Evolutionary conservation across 345 rosid species (phyloP), one percentile per base, ranked within the genome.

Genomic region (Pistacia atlantica): DNA sequence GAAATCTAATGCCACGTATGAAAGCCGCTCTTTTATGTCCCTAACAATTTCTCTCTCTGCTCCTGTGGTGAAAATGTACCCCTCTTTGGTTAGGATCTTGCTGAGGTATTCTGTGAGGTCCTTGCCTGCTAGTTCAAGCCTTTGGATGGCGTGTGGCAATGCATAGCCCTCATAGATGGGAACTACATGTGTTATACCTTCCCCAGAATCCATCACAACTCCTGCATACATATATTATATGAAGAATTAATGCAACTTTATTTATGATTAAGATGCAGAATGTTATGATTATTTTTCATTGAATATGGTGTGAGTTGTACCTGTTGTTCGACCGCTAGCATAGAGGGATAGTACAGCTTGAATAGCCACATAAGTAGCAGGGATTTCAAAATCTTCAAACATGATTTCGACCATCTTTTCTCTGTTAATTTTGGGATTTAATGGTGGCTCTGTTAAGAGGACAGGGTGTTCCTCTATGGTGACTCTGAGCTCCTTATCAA

Each of bases 31-130:
- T 73, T 89, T 87, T 2, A 87, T 89, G 84, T 85, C 86, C 69
- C 89, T 77, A 37, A 87, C 83, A 25, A 86, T 83, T 87, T 87
- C 87, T 12, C 78, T 79, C 28, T 85, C 87, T 13, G 89, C 89
- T 7, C 87, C 75, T 16, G 88, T 82, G 65, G 85, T 82, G 83
- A 83, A 87, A 11, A 42, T 11, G 60, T 72, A 52, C 10, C 83
- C 87, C 46, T 84, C 73, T 60, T 80, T 82, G 10, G 80, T 57
- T 25, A 84, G 61, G 59, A 75, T 78, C 57, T 22, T 76, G 54
- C 65, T 59, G 31, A 81, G 74, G 54, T 78, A 59, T 12, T 73
- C 78, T 1, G 78, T 78, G 2, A 75, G 61, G 54, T 80, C 78
- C 63, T 63, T 56, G 42, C 80, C 84, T 1, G 78, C 84, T n/a